phyloP scores from a whole-genome alignment of 2,329 filamentous ascomycete species.

The Fusarium armeniacum region DNA sequence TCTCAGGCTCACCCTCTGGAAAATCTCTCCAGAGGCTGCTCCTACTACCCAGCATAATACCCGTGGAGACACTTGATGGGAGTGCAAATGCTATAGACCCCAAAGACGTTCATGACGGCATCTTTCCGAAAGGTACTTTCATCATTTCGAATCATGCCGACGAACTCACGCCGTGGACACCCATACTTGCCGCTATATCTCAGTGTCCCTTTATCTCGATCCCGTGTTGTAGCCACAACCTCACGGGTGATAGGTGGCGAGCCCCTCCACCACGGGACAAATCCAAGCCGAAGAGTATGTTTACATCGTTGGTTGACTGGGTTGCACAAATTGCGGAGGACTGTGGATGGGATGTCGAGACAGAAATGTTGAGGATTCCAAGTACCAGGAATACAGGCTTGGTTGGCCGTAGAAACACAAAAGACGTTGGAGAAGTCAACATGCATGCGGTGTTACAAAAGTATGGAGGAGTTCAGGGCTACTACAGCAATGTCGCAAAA shows the following conservation, averaged over 20 bases:
- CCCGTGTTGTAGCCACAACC: conserved; percentile 92
- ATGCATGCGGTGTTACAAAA: conserved; percentile 61
- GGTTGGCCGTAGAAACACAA: conserved; percentile 71
- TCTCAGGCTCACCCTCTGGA: conserved; percentile 48
- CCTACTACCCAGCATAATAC: conserved; percentile 63
- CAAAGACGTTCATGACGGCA: conserved; percentile 66
- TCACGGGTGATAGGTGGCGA: conserved; percentile 81
- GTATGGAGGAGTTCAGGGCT: conserved; percentile 70
- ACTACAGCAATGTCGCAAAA: conserved; percentile 70
- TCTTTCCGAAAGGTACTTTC: conserved; percentile 82
- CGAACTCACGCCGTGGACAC: conserved; percentile 96
- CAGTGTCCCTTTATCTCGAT: conserved; percentile 89
- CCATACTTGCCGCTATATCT: conserved; percentile 83
- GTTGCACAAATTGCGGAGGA: conserved; percentile 76
- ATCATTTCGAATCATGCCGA: conserved; percentile 98
- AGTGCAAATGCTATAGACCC: conserved; percentile 29
- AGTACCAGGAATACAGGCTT: conserved; percentile 90
- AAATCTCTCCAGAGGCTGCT: conserved; percentile 61
- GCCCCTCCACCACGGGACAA: conserved; percentile 69
- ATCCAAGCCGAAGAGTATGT: conserved; percentile 74
- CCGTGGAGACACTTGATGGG: conserved; percentile 28
- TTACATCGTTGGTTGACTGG: conserved; percentile 87
- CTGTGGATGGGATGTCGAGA: conserved; percentile 82
- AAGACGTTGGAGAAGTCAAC: conserved; percentile 53
- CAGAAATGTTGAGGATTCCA: conserved; percentile 89